These are phyloP conservation scores for Entomortierella parvispora DNA, from an alignment of 192 early-diverging fungal genomes.

Conservation along the genomic window DNA sequence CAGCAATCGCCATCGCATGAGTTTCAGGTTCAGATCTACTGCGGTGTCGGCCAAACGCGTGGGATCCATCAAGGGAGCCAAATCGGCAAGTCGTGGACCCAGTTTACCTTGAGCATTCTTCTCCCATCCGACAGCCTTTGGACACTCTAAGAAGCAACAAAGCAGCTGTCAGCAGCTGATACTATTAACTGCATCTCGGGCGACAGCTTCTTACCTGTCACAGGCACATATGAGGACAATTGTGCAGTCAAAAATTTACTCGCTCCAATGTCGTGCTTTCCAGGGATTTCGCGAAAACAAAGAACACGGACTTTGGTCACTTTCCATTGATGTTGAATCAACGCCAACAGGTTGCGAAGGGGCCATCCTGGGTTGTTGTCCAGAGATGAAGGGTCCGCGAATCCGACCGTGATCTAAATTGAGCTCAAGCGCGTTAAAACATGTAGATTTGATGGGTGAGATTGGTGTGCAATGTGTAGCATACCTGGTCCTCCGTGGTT, in stretches of 20 bases:
- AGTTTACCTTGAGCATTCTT: slow-evolving; percentile 81
- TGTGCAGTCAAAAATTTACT: slow-evolving; percentile 61
- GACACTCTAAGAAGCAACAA: slow-evolving; percentile 38
- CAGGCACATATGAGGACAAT: slow-evolving; percentile 46
- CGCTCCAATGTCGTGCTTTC: slow-evolving; percentile 53
- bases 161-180: not conserved
- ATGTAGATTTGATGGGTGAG: not conserved
- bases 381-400: slow-evolving; percentile 89
- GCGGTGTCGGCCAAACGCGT: slow-evolving; percentile 86
- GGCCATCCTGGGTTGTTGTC: slow-evolving; percentile 89
- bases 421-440: no score
- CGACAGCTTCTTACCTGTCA: slow-evolving; percentile 35
- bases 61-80: slow-evolving; percentile 93
- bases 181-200: not conserved
- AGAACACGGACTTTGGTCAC: slow-evolving; percentile 63
- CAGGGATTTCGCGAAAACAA: slow-evolving; percentile 69
- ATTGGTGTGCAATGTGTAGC: not conserved
- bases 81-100: slow-evolving; percentile 82
- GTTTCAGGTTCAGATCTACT: slow-evolving; percentile 93
- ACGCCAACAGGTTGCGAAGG: slow-evolving; percentile 85
- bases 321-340: slow-evolving; percentile 66
- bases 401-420: slow-evolving; percentile 70
- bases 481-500: slow-evolving; percentile 41
- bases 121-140: slow-evolving; percentile 93
- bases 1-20: slow-evolving; percentile 97